Conservation (phyloP, 2,329 filamentous ascomycete species). For the Penicillium sp. region DNA sequence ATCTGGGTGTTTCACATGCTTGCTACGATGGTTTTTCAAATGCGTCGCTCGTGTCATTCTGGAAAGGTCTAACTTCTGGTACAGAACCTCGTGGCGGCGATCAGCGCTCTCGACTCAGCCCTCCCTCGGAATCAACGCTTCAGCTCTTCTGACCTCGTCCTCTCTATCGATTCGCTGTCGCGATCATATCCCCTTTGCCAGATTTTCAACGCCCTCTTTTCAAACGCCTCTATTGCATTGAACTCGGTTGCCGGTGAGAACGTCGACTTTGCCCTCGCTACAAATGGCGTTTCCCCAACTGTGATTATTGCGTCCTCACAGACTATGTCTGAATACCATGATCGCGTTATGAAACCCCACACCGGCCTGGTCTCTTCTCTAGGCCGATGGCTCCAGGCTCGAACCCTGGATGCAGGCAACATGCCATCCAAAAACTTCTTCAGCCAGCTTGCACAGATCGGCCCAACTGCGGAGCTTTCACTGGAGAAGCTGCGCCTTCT, state of each 20-base stretch:
- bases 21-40: not conserved
- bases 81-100: slow-evolving; percentile 81
- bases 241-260: slow-evolving; percentile 80
- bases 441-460: slow-evolving; percentile 46
- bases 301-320: slow-evolving; percentile 76
- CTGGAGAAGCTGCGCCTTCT: slow-evolving; percentile 76
- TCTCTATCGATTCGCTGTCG: slow-evolving; percentile 79
- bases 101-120: slow-evolving; percentile 74
- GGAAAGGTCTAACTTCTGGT: not conserved
- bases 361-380: slow-evolving; percentile 65
- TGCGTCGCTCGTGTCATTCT: too few relatives aligned
- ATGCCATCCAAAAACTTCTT: slow-evolving; percentile 69
- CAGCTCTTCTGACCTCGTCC: slow-evolving; percentile 73
- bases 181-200: slow-evolving; percentile 77
- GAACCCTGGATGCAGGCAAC: slow-evolving; percentile 69
- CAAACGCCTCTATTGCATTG: slow-evolving; percentile 80
- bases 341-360: slow-evolving; percentile 60
- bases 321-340: slow-evolving; percentile 69
- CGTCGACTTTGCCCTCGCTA: slow-evolving; percentile 71
- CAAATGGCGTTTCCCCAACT: slow-evolving; percentile 75
- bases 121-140: slow-evolving; percentile 76
- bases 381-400: slow-evolving; percentile 71
- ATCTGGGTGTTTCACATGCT: not conserved
- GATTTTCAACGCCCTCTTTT: slow-evolving; percentile 79
- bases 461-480: slow-evolving; percentile 43